Evolutionary conservation across 768 basidiomycete genomes (phyloP).

Genomic region (Rhodotorula babjevae): DNA sequence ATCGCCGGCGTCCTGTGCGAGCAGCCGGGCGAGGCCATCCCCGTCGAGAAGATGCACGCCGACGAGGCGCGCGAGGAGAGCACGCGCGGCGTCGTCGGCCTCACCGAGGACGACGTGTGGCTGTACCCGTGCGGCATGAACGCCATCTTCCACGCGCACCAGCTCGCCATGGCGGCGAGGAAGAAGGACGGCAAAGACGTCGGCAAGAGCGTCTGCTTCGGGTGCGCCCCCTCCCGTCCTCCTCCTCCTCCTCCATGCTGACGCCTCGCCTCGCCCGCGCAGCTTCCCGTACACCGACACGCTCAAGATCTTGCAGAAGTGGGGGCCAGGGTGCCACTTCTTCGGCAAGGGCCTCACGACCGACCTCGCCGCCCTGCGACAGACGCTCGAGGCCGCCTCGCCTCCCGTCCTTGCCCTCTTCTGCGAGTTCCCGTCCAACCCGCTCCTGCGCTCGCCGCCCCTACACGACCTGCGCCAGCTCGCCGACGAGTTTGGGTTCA

Average conservation of each 20-base stretch:
- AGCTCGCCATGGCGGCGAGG: conserved; percentile 57
- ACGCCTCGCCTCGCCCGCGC: background rate
- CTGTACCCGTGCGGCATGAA: conserved; percentile 84
- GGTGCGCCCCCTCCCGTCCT: conserved; percentile 57
- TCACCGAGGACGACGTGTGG: conserved; percentile 82
- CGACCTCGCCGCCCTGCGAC: conserved; percentile 69
- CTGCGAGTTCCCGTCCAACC: conserved; percentile 94
- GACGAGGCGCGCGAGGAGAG: conserved; percentile 47
- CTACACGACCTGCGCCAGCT: conserved; percentile 67
- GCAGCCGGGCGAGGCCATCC: conserved; percentile 52
- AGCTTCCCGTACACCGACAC: conserved; percentile 97
- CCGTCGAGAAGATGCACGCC: conserved; percentile 41
- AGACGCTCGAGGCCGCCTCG: conserved; percentile 53
- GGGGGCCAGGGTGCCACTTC: conserved; percentile 91
- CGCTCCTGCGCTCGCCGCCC: conserved; percentile 78
- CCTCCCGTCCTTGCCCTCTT: conserved; percentile 75
- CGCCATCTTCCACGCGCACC: conserved; percentile 88
- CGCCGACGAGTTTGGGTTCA: conserved; percentile 81
- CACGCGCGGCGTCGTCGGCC: conserved; percentile 61
- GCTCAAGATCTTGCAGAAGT: conserved; percentile 86
- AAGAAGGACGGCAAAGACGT: conserved; percentile 48
- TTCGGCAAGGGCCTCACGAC: conserved; percentile 71
- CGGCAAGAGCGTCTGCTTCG: conserved; percentile 87
- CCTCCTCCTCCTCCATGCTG: background rate
- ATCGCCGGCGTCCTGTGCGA: conserved; percentile 67